Percentiles rank a stretch among this genome's conserved stretches.
Conservation (phyloP, 768 basidiomycete species). For the Trametes cingulata region DNA sequence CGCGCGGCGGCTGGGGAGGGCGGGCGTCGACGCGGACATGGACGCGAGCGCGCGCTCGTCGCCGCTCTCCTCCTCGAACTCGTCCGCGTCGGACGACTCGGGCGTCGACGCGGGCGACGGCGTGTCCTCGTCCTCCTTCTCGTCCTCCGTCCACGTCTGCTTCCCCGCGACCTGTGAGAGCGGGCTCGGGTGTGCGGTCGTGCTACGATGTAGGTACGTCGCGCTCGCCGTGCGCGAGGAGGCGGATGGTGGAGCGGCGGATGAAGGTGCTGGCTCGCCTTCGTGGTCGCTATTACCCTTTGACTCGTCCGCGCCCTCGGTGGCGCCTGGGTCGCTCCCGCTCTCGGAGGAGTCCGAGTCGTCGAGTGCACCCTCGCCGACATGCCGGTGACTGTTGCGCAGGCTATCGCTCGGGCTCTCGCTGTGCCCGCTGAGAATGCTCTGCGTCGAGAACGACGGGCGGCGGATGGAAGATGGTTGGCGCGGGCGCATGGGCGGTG, state of each 20-base stretch:
- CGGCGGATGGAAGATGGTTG: conserved; percentile 40
- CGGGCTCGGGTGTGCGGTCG: conserved; percentile 59
- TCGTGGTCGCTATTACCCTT: conserved; percentile 33
- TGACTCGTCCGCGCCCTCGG: conserved; percentile 33
- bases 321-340: conserved; percentile 22
- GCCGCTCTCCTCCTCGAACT: conserved; percentile 13
- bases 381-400: conserved; percentile 51
- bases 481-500: conserved; percentile 24
- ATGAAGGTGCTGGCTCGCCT: conserved; percentile 38
- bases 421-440: conserved; percentile 35
- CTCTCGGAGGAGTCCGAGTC: conserved; percentile 69
- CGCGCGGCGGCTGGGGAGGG: conserved; percentile 3
- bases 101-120: conserved; percentile 60
- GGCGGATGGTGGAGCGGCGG: background rate
- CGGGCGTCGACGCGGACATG: background rate
- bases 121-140: conserved; percentile 51
- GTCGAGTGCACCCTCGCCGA: conserved; percentile 76
- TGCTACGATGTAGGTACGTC: conserved; percentile 34
- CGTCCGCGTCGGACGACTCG: conserved; percentile 44
- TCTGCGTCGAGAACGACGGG: conserved; percentile 41
- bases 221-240: conserved; percentile 34
- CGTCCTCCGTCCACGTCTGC: conserved; percentile 54
- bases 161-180: conserved; percentile 56
- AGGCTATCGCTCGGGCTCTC: conserved; percentile 36
- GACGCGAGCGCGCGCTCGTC: conserved; percentile 32